These are phyloP conservation scores for Prunus fruticosa DNA, from an alignment of 306 rosid genomes.

Conservation along the genomic window DNA sequence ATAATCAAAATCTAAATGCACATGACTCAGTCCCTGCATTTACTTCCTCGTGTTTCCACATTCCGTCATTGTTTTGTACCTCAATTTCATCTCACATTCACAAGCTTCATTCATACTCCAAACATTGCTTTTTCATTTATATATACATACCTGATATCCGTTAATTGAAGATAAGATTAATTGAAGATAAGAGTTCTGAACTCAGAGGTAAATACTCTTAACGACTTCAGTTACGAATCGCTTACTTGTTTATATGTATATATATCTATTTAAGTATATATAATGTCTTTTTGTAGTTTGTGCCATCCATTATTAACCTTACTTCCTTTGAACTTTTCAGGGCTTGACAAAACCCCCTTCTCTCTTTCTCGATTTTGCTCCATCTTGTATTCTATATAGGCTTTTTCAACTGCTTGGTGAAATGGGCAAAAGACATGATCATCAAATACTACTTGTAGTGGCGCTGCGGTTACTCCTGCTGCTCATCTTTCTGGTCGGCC, in stretches of 20 bases:
- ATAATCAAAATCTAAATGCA: slow-evolving; percentile 34
- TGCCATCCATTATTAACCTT: slow-evolving; percentile 15
- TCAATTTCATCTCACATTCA: neutral
- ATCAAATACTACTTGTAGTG: neutral
- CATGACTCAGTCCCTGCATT: slow-evolving; percentile 44
- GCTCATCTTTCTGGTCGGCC: slow-evolving; percentile 31
- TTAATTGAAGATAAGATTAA: neutral
- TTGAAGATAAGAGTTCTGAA: rapidly evolving
- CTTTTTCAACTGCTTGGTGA: slow-evolving; percentile 13
- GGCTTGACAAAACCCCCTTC: neutral
- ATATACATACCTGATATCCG: neutral
- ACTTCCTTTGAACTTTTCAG: neutral
- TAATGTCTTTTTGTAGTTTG: neutral
- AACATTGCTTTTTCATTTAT: neutral
- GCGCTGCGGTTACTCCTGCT: slow-evolving; percentile 19
- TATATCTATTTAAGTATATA: neutral
- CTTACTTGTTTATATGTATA: no score
- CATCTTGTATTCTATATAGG: neutral
- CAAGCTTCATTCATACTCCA: neutral
- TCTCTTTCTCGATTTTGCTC: neutral
- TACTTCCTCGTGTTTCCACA: slow-evolving; percentile 40
- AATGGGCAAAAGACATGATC: slow-evolving; percentile 44
- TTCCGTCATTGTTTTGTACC: slow-evolving; percentile 26
- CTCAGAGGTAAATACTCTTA: neutral
- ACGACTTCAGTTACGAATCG: neutral